Conservation (phyloP, 768 basidiomycete genomes). For the Cyathus striatus region DNA sequence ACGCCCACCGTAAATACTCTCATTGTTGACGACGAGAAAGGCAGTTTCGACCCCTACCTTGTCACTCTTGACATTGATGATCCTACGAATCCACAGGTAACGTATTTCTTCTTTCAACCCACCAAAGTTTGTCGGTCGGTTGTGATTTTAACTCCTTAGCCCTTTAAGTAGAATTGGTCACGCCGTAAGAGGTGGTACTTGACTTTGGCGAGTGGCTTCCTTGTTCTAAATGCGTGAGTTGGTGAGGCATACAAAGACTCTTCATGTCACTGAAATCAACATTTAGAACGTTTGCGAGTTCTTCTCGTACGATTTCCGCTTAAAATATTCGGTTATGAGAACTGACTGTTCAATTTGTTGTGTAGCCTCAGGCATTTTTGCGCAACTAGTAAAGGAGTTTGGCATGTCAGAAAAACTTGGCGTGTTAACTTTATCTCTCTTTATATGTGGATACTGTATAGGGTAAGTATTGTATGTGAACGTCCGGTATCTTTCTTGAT, state of each 20-base stretch:
- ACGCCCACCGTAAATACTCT: too few relatives aligned
- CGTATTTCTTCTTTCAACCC: not conserved
- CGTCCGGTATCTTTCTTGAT: not conserved
- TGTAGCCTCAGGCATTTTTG: constrained; percentile 41
- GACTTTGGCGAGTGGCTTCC: constrained; percentile 39
- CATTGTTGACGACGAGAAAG: too few relatives aligned
- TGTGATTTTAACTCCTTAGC: not conserved
- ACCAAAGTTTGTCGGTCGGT: not conserved
- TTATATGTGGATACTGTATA: constrained; percentile 64
- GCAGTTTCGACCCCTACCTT: constrained; percentile 23
- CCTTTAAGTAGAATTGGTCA: constrained; percentile 60
- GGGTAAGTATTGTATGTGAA: constrained; percentile 28
- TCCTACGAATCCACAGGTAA: constrained; percentile 33
- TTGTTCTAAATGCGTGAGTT: constrained; percentile 52
- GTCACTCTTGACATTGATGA: constrained; percentile 8
- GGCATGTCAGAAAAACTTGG: constrained; percentile 45
- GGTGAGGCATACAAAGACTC: too few relatives aligned
- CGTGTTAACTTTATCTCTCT: constrained; percentile 53
- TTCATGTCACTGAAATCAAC: too few relatives aligned
- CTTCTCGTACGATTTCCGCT: constrained; percentile 34
- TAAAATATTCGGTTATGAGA: not conserved
- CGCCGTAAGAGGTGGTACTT: constrained; percentile 41
- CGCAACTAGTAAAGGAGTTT: constrained; percentile 40
- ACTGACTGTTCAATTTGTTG: constrained; percentile 1
- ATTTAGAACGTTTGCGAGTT: constrained; percentile 57